Evolutionary conservation across 257 asterid species (phyloP).

Genomic region (Penstemon barbatus): DNA sequence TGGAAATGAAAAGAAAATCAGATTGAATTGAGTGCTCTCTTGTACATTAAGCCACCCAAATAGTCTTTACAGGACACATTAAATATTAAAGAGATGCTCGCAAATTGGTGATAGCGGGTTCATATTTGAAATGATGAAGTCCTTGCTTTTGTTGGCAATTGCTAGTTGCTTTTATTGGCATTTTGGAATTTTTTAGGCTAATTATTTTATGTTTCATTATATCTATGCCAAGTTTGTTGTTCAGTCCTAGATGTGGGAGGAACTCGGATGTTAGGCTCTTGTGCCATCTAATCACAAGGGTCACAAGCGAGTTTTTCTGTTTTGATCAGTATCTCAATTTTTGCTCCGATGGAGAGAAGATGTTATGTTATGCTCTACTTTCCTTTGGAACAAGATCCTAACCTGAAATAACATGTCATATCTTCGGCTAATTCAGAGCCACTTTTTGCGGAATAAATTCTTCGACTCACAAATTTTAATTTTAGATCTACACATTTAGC

Average conservation of each 20-base stretch:
- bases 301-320: constrained; percentile 10
- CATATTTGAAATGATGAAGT: background rate
- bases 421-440: background rate
- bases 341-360: constrained; percentile 9
- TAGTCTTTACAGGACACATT: too few relatives aligned
- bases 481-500: background rate
- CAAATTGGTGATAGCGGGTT: constrained; percentile 21
- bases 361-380: background rate
- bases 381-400: constrained; percentile 13
- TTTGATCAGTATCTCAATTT: background rate
- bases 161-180: background rate
- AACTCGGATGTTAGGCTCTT: too few relatives aligned
- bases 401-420: too few relatives aligned
- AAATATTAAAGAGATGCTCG: background rate
- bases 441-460: background rate
- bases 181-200: background rate
- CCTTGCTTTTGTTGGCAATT: background rate
- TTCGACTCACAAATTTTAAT: constrained; percentile 4
- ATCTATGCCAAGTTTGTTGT: background rate
- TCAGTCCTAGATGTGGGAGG: too few relatives aligned
- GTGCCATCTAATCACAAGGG: background rate
- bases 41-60: too few relatives aligned
- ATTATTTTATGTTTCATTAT: background rate
- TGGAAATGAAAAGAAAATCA: too few relatives aligned
- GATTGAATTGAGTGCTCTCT: too few relatives aligned